Base-by-base conservation (phyloP, 23 red algal genomes). In the Agarophyton chilense region DNA sequence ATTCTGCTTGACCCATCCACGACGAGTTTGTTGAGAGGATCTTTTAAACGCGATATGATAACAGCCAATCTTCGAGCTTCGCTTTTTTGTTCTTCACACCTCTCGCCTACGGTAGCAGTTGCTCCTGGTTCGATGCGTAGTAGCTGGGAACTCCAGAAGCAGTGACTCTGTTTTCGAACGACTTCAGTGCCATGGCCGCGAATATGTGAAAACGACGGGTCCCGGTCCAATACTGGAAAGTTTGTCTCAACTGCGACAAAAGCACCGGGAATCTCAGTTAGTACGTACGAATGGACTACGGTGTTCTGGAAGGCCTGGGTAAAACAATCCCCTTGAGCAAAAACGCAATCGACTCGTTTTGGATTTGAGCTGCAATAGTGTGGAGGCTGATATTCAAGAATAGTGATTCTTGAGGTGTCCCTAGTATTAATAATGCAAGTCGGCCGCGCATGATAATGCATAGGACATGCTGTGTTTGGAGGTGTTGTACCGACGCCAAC, bases 121-220 rank as follows among this genome's bases (percentile, higher is more conserved):
- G 68, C 68, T 40, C 68, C 68, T 24, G 68, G 68, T 0, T 74
- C 68, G 8, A 74, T 24, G 41, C 25, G 43, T 33, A 74, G 9
- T 46, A 74, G 41, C 68, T 74, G 68, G 7, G 68, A 46, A 25
- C n/a, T 49, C 68, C 68, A 74, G 41, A 74, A 74, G 40, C 68
- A 49, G 43, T 74, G 40, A 24, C 43, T 24, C 36, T 74, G 68
- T 49, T 25, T 74, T 47, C 43, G 38, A 49, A 18, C n/a, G 38
- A 74, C 68, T 74, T 47, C 25, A 29, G 47, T 39, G 40, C 68
- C 68, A 74, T 49, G 9, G 41, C 68, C 68, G 38, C 47, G 68
- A 49, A 74, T 25, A 26, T 25, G 2, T 46, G 68, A 43, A 25
- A 25, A 74, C 2, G 68, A 39, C 8, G 68, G 5, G 18, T 74